Evolutionary conservation across 2,329 filamentous ascomycete genomes (phyloP).

Genomic region (Pseudopyricularia javanii): DNA sequence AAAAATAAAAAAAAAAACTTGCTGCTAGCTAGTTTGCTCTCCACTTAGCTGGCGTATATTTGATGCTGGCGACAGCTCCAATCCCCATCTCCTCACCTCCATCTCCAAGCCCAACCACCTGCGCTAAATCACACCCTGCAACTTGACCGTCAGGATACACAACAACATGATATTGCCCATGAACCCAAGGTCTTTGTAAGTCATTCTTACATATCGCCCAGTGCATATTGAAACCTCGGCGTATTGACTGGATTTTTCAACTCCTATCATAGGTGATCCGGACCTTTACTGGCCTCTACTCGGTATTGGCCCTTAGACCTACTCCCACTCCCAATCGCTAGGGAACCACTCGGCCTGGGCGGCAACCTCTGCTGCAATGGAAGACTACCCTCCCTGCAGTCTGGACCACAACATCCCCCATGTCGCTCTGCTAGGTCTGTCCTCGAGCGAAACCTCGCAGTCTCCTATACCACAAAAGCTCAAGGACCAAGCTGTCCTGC

Average conservation of each 20-base stretch:
- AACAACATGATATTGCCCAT: neutral
- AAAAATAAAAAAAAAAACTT: no score
- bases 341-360: neutral
- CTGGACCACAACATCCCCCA: conserved; percentile 80
- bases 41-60: no score
- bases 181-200: neutral
- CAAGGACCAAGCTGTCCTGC: conserved; percentile 43
- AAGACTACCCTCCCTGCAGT: conserved; percentile 68
- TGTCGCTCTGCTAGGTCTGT: conserved; percentile 69
- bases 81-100: no score
- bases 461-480: conserved; percentile 35
- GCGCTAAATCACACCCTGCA: neutral
- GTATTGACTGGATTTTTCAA: neutral
- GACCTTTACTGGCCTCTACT: neutral
- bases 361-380: conserved; percentile 38
- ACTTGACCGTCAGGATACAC: neutral
- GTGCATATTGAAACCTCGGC: neutral
- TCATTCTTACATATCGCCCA: neutral
- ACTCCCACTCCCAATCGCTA: neutral
- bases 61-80: no score
- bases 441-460: conserved; percentile 24
- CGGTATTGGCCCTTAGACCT: neutral
- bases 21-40: no score
- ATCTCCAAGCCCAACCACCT: neutral
- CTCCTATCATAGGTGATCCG: neutral